Percentiles rank a stretch among this genome's conserved stretches.
Conservation (phyloP, 73 alveolate genomes). For the Paramecium biaurelia region DNA sequence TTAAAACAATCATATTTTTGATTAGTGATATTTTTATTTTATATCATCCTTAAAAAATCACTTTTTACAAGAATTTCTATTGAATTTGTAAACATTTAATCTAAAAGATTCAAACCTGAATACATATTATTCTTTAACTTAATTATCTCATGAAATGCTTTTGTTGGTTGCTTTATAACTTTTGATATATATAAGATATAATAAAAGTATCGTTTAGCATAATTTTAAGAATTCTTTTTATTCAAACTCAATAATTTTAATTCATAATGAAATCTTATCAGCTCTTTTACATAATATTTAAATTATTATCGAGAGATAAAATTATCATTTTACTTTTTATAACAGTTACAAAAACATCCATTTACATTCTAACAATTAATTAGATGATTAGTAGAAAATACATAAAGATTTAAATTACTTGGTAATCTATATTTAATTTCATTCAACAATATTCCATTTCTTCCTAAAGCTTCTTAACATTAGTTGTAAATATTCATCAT, state of each 20-base stretch:
- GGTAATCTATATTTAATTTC: neutral
- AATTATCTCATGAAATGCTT: slow-evolving; percentile 12
- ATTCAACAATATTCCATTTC: neutral
- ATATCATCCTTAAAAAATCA: neutral
- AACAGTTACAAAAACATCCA: neutral
- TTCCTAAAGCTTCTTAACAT: neutral
- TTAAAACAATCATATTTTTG: neutral
- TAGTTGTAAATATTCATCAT: neutral
- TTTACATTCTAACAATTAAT: neutral
- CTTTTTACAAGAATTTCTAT: neutral
- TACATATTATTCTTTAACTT: neutral
- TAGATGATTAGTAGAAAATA: neutral
- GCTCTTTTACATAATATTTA: neutral
- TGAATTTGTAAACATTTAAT: neutral
- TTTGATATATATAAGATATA: neutral
- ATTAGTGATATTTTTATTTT: neutral
- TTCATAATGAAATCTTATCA: neutral
- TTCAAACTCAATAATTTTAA: neutral
- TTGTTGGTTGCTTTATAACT: neutral
- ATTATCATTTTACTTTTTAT: neutral
- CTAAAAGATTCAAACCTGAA: neutral
- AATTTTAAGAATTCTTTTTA: neutral
- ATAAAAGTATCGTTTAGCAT: neutral
- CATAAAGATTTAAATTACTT: neutral
- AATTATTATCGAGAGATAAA: neutral